Evolutionary conservation across 495 filamentous ascomycete species (phyloP).

Genomic region (Penicillium coffeae): DNA sequence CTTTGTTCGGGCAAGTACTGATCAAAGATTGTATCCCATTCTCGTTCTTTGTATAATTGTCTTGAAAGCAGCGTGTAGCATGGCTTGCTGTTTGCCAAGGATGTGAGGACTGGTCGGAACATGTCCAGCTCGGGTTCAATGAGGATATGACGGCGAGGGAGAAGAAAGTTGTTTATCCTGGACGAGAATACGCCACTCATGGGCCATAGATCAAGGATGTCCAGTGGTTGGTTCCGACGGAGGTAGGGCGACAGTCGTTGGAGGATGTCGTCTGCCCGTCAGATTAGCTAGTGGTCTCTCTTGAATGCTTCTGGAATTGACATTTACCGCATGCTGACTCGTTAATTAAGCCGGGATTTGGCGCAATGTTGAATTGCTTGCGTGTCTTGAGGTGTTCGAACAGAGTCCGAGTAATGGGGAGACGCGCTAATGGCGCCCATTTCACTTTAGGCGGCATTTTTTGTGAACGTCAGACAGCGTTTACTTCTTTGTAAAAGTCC

Average conservation of each 20-base stretch:
- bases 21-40: constrained; percentile 44
- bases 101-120: constrained; percentile 57
- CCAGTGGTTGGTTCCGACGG: constrained; percentile 59
- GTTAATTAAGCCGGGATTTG: constrained; percentile 47
- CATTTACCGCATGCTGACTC: constrained; percentile 58
- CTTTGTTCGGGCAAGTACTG: constrained; percentile 37
- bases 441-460: neutral
- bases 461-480: too few relatives aligned
- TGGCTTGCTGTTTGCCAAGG: constrained; percentile 55
- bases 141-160: constrained; percentile 76
- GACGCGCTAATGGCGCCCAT: constrained; percentile 5
- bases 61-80: constrained; percentile 48
- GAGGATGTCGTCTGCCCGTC: constrained; percentile 44
- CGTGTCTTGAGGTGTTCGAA: constrained; percentile 3
- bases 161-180: constrained; percentile 66
- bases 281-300: neutral
- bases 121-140: constrained; percentile 57
- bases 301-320: neutral
- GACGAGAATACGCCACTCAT: constrained; percentile 69
- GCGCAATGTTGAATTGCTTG: neutral
- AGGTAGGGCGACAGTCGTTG: constrained; percentile 57
- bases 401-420: constrained; percentile 19
- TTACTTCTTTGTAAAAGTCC: too few relatives aligned
- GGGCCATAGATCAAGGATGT: constrained; percentile 82
- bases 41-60: constrained; percentile 46